Conservation (phyloP, 331 rosid species). For the Pyracantha coccinea region DNA sequence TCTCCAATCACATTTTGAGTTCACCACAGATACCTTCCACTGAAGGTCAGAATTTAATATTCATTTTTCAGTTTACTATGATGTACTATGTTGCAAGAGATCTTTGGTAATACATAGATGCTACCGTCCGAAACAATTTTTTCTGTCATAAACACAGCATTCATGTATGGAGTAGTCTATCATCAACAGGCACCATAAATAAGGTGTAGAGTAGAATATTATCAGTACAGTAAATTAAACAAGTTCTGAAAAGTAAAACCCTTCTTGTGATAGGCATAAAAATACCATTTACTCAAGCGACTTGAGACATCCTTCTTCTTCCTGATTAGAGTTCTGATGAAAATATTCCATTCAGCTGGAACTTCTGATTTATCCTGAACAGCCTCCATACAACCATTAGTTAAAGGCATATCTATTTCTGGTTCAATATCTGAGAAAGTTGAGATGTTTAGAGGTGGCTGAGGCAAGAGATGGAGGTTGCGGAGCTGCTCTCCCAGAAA, state of each 20-base stretch:
- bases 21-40: too few species aligned
- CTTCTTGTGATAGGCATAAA: neutral
- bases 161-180: too few species aligned
- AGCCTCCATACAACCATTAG: conserved; percentile 22
- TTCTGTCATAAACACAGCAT: neutral
- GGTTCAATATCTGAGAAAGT: conserved; percentile 26
- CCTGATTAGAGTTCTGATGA: conserved; percentile 49
- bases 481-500: conserved; percentile 80
- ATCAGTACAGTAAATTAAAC: neutral
- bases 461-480: conserved; percentile 81
- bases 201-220: neutral
- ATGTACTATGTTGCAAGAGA: too few species aligned
- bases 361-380: conserved; percentile 34
- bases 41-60: too few species aligned
- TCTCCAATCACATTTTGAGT: too few species aligned
- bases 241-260: neutral
- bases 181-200: neutral
- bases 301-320: conserved; percentile 56
- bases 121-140: neutral
- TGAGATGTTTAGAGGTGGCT: conserved; percentile 43
- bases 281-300: conserved; percentile 75
- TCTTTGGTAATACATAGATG: neutral
- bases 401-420: conserved; percentile 19
- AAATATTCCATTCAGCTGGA: conserved; percentile 61
- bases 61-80: too few species aligned